Conservation (phyloP, 768 basidiomycete species). For the Psilocybe tampanensis region DNA sequence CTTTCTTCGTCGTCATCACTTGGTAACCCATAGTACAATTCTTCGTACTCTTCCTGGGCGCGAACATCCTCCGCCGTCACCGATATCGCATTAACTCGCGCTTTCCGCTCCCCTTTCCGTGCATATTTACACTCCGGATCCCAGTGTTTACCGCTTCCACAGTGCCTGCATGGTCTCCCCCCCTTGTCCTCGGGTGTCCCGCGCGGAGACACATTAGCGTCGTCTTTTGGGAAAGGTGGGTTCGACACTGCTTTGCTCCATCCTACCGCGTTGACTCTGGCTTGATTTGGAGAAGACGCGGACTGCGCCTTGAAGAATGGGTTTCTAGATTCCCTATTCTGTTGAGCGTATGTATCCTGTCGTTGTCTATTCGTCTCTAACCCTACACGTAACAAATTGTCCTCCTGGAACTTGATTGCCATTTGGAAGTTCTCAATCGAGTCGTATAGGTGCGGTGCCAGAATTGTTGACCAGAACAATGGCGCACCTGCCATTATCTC, state of each 20-base stretch:
- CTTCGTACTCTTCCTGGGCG: conserved; percentile 31
- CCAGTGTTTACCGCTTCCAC: conserved; percentile 37
- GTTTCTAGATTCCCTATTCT: background rate
- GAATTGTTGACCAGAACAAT: conserved; percentile 25
- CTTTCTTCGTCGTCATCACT: background rate
- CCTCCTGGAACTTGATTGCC: conserved; percentile 25
- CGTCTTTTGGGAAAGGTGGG: conserved; percentile 27
- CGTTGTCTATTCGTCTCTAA: conserved; percentile 10
- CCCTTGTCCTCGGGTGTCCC: conserved; percentile 22
- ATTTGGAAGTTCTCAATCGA: conserved; percentile 21
- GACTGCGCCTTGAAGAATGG: background rate
- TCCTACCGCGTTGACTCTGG: conserved; percentile 1
- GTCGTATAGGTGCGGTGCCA: conserved; percentile 24
- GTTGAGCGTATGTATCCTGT: background rate
- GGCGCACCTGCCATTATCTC: conserved; percentile 38
- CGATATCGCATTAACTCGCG: conserved; percentile 19
- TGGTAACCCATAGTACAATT: conserved; percentile 24
- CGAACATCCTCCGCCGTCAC: conserved; percentile 9
- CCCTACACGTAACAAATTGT: conserved; percentile 2
- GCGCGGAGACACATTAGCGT: conserved; percentile 11
- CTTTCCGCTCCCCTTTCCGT: conserved; percentile 10
- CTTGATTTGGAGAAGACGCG: too few species aligned
- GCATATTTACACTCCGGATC: conserved; percentile 33
- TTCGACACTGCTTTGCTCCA: background rate
- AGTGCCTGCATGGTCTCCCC: conserved; percentile 33